Percentiles rank a stretch among this genome's conserved stretches.
Conservation (phyloP, 495 filamentous ascomycete genomes). For the Penicillium ochrochloron region DNA sequence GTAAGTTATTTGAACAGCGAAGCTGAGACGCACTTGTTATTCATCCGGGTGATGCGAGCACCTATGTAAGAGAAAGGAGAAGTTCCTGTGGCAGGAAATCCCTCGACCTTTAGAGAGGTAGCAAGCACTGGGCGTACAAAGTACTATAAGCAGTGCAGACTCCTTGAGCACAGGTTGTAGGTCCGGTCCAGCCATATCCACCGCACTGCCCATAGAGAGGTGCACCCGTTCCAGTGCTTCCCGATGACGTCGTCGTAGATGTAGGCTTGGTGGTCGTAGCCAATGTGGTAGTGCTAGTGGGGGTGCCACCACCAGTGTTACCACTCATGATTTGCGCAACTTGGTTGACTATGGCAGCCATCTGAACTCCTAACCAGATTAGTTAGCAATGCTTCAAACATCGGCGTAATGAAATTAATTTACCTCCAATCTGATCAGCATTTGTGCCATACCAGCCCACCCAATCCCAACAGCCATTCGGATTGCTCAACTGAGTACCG, state of each 20-base stretch:
- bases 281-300: slow-evolving; percentile 2
- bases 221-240: background rate
- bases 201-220: slow-evolving; percentile 14
- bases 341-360: slow-evolving; percentile 24
- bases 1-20: no score
- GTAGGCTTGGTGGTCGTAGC: slow-evolving; percentile 7
- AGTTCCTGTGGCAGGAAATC: background rate
- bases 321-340: slow-evolving; percentile 21
- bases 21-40: no score
- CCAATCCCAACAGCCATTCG: slow-evolving; percentile 26
- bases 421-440: slow-evolving; percentile 21
- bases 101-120: background rate
- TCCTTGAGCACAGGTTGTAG: slow-evolving; percentile 11
- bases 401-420: background rate
- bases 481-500: slow-evolving; percentile 15
- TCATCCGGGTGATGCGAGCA: no score
- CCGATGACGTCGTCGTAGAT: slow-evolving; percentile 1
- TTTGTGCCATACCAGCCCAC: slow-evolving; percentile 22
- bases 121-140: slow-evolving; percentile 5
- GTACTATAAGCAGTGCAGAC: slow-evolving; percentile 14
- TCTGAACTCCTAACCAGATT: slow-evolving; percentile 19
- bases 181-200: slow-evolving; percentile 13
- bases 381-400: background rate
- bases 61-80: background rate
- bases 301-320: slow-evolving; percentile 3